These are phyloP conservation scores for Ambrosia trifida DNA, from an alignment of 129 eudicot species.

Conservation along the genomic window DNA sequence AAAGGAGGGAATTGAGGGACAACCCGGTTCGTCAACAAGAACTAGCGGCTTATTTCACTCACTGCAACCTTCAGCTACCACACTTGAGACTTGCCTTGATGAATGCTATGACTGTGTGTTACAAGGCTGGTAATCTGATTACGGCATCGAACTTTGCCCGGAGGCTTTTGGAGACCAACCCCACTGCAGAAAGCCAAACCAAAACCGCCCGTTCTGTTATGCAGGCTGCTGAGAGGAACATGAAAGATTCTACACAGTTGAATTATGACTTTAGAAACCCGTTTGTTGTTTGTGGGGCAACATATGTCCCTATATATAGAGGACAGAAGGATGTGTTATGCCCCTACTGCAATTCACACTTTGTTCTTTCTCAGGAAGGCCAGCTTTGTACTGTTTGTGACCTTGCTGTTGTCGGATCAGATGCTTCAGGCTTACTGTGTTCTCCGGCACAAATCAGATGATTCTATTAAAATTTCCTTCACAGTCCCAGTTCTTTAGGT, in stretches of 20 bases:
- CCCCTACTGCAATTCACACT: slow-evolving; percentile 65
- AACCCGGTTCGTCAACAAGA: slow-evolving; percentile 69
- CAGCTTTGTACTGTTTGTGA: slow-evolving; percentile 68
- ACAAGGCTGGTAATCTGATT: slow-evolving; percentile 49
- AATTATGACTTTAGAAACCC: slow-evolving; percentile 79
- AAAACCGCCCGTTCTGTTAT: slow-evolving; percentile 62
- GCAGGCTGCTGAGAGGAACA: slow-evolving; percentile 72
- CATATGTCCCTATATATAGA: slow-evolving; percentile 68
- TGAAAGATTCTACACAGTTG: slow-evolving; percentile 53
- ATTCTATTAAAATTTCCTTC: slow-evolving; percentile 24
- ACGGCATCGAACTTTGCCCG: slow-evolving; percentile 71
- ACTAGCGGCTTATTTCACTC: slow-evolving; percentile 75
- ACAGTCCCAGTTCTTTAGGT: slow-evolving; percentile 23
- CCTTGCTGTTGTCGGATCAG: slow-evolving; percentile 61
- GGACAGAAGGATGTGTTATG: slow-evolving; percentile 74
- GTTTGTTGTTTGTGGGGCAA: slow-evolving; percentile 76
- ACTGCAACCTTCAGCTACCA: slow-evolving; percentile 69
- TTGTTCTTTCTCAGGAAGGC: slow-evolving; percentile 65
- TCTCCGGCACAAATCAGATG: slow-evolving; percentile 70
- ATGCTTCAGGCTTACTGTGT: slow-evolving; percentile 76
- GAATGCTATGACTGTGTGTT: slow-evolving; percentile 67
- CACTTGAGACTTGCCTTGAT: slow-evolving; percentile 59
- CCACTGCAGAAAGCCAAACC: slow-evolving; percentile 56
- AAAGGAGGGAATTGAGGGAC: slow-evolving; percentile 60
- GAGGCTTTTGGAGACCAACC: slow-evolving; percentile 67